These are phyloP conservation scores for Corinectria fuckeliana DNA, from an alignment of 2,329 filamentous ascomycete genomes.

Conservation along the genomic window DNA sequence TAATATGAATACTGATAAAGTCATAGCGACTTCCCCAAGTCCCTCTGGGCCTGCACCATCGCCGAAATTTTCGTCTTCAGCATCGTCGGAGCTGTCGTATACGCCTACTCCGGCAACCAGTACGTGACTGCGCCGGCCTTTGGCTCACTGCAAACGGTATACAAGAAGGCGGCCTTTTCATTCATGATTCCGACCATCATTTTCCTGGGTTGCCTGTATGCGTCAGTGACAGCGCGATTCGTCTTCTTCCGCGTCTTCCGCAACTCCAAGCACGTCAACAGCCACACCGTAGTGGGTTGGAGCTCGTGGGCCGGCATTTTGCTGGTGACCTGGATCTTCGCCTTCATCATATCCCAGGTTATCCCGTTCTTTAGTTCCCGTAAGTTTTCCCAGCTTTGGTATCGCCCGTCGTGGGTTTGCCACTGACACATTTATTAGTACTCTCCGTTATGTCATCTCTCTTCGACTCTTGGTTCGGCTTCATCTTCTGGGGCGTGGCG, in stretches of 20 bases:
- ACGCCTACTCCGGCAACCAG: slow-evolving; percentile 86
- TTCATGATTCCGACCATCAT: slow-evolving; percentile 97
- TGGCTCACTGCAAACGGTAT: slow-evolving; percentile 78
- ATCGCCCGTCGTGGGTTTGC: background rate
- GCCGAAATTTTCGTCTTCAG: slow-evolving; percentile 87
- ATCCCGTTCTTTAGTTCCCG: slow-evolving; percentile 90
- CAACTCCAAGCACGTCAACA: slow-evolving; percentile 77
- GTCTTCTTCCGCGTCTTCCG: slow-evolving; percentile 90
- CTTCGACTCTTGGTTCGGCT: slow-evolving; percentile 92
- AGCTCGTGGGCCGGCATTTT: slow-evolving; percentile 77
- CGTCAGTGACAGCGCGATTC: slow-evolving; percentile 87
- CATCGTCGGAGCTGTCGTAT: slow-evolving; percentile 80
- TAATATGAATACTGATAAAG: slow-evolving; percentile 35
- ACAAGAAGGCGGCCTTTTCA: slow-evolving; percentile 88
- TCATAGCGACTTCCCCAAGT: slow-evolving; percentile 83
- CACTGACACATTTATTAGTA: slow-evolving; percentile 46
- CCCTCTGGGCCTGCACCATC: slow-evolving; percentile 88
- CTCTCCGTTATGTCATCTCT: slow-evolving; percentile 83
- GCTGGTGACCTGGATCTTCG: slow-evolving; percentile 75
- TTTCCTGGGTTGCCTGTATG: slow-evolving; percentile 89
- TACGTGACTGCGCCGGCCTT: slow-evolving; percentile 91
- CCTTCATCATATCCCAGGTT: slow-evolving; percentile 89
- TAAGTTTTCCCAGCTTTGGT: slow-evolving; percentile 43
- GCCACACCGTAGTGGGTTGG: slow-evolving; percentile 86
- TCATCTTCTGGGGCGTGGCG: slow-evolving; percentile 91